Evolutionary conservation across 306 rosid genomes (phyloP), one percentile per base, ranked within the genome.

Genomic region (Vachellia pachyceras): DNA sequence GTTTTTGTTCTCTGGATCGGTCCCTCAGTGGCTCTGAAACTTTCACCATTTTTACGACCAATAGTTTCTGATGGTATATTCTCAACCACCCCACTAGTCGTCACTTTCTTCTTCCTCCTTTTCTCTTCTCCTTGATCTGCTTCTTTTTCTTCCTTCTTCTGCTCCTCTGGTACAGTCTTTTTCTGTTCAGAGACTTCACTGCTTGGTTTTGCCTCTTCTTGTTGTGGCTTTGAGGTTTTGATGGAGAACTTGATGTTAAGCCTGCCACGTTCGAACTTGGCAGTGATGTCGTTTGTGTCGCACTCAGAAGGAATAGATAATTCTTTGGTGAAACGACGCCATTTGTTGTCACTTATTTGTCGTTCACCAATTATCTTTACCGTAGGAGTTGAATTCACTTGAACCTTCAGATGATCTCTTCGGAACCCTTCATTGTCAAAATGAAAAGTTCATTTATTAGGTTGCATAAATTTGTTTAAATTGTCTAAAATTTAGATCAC

Each of bases 331-430:
- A 95, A 86, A 37, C 92, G 90, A 49, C 83, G 88, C 91, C 88
- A 77, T 82, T 77, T 83, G 77, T 83, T 82, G 9, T 1, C 73
- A 8, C 3, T 29, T 13, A 77, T 23, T 1, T 3, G 49, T 5
- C 89, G 78, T 82, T 95, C 95, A 2, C 97, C 97, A 0, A 5
- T 20, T 15, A 95, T 39, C 87, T 75, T 89, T 46, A 92, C 60
- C 15, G 70, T 50, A 11, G 80, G 72, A 10, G 73, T 3, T 49
- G 95, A 84, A 18, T 91, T 91, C 63, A 91, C 55, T 41, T 92
- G 92, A 81, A 95, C 81, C 84, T 37, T 88, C 66, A 92, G 7
- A 23, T 83, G 82, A 23, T 95, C 92, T 72, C 67, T 89, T 45
- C 20, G 69, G 50, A 81, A 95, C 61, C 92, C 97, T 55, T 55